Conservation (phyloP, 108 stramenopile species). For the Conticribra guillardii region DNA sequence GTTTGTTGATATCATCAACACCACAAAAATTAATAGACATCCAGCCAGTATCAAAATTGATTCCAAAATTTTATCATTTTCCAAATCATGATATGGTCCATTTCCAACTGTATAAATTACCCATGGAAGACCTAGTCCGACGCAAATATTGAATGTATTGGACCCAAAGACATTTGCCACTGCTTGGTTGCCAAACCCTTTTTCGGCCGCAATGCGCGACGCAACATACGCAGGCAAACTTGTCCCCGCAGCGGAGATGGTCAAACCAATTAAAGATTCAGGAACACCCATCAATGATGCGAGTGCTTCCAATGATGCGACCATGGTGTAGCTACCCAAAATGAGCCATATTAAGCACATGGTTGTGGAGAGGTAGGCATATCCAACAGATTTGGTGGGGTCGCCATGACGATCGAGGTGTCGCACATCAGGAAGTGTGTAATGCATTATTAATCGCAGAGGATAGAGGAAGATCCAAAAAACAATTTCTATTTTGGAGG, state of each 20-base stretch:
- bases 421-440: conserved; percentile 74
- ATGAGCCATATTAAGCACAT: conserved; percentile 72
- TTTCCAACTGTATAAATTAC: conserved; percentile 57
- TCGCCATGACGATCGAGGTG: conserved; percentile 59
- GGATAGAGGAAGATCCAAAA: conserved; percentile 61
- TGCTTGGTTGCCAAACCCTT: conserved; percentile 90
- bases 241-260: conserved; percentile 81
- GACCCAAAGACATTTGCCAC: conserved; percentile 88
- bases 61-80: conserved; percentile 64
- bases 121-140: conserved; percentile 90
- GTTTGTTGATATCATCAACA: conserved; percentile 51
- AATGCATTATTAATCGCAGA: conserved; percentile 67
- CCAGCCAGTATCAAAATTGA: conserved; percentile 63
- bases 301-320: conserved; percentile 70
- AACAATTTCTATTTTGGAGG: conserved; percentile 34
- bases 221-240: conserved; percentile 60
- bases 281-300: conserved; percentile 73
- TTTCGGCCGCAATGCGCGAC: conserved; percentile 76
- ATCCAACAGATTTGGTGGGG: conserved; percentile 22
- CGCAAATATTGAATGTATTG: conserved; percentile 90
- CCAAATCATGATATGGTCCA: conserved; percentile 69
- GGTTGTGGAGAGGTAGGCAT: conserved; percentile 52
- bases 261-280: conserved; percentile 75
- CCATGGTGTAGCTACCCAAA: conserved; percentile 71
- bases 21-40: conserved; percentile 60